Percentiles rank a stretch among this genome's conserved stretches.
These are phyloP conservation scores for Xylaria sp. DNA, from an alignment of 2,329 filamentous ascomycete species.

Conservation along the genomic window DNA sequence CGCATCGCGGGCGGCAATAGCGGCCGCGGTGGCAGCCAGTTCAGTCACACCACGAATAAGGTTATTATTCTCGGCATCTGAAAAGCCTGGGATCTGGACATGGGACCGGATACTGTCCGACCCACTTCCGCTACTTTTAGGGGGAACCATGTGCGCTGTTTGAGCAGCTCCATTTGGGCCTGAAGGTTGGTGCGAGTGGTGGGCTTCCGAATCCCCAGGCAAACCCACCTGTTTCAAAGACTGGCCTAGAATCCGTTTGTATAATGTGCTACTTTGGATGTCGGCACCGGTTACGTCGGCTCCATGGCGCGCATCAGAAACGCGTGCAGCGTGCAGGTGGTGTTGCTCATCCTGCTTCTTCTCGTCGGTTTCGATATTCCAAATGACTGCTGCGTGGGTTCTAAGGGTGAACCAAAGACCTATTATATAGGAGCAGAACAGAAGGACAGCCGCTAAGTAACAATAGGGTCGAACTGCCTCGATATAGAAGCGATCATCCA, in stretches of 20 bases:
- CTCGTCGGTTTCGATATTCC: slow-evolving; percentile 86
- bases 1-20: slow-evolving; percentile 85
- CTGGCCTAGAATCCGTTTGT: slow-evolving; percentile 92
- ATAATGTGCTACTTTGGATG: slow-evolving; percentile 87
- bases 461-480: slow-evolving; percentile 94
- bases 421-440: slow-evolving; percentile 94
- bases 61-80: slow-evolving; percentile 82
- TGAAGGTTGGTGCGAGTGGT: slow-evolving; percentile 49
- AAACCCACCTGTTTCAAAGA: slow-evolving; percentile 87
- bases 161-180: slow-evolving; percentile 58
- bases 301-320: slow-evolving; percentile 53
- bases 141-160: slow-evolving; percentile 80
- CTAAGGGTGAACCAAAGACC: slow-evolving; percentile 95
- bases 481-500: slow-evolving; percentile 88
- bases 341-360: slow-evolving; percentile 71
- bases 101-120: slow-evolving; percentile 55
- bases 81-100: slow-evolving; percentile 74
- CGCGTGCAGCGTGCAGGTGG: slow-evolving; percentile 41
- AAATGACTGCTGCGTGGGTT: slow-evolving; percentile 96
- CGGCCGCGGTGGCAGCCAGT: slow-evolving; percentile 90
- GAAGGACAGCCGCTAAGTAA: slow-evolving; percentile 83
- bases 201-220: slow-evolving; percentile 59
- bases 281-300: slow-evolving; percentile 68
- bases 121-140: slow-evolving; percentile 66
- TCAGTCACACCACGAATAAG: slow-evolving; percentile 90